Base-by-base conservation (phyloP, 2,329 filamentous ascomycete species). In the Cercospora zeae-maydis region DNA sequence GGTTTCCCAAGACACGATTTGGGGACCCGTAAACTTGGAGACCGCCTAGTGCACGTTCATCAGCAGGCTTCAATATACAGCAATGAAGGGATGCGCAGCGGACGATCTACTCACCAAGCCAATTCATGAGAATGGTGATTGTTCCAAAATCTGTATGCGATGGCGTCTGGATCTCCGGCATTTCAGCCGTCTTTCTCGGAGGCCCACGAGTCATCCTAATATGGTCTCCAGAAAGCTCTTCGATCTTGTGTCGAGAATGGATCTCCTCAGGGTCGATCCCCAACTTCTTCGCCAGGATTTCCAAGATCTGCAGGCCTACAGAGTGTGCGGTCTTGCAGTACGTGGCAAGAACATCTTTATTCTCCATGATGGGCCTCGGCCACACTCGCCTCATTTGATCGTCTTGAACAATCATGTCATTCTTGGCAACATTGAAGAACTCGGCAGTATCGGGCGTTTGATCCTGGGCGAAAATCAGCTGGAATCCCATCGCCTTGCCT, bases 51-150 rank as follows among this genome's bases (percentile, higher is more conserved):
- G 1, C 27, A 6, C 5, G 30, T 3, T 2, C 0, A 13, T 56
- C 21, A 56, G 53, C 53, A 13, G n/a, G 14, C 24, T 31, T 24
- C n/a, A 11, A 3, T 24, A 3, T 4, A 14, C 14, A 13, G 27
- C 4, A 33, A 16, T 1, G 8, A 16, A 6, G 8, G 9, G 13
- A 30, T 1, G 2, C 36, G 11, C 3, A 8, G n/a, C 11, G 36
- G 36, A 39, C 11, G 11, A 51, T 8, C 1, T 2, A 45, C 47
- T 52, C 10, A 52, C 47, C 47, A 3, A 85, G 72, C 13, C 81
- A 78, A 73, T 85, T 86, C 75, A 85, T 84, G 0, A 86, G 77
- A 6, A 86, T 74, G 0, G 83, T 86, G 13, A 85, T 78, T 53
- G 77, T 81, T 27, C 83, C 83, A 65, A 85, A 84, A 66, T 86